Conservation (phyloP, 495 filamentous ascomycete genomes). For the Penicillium angulare region DNA sequence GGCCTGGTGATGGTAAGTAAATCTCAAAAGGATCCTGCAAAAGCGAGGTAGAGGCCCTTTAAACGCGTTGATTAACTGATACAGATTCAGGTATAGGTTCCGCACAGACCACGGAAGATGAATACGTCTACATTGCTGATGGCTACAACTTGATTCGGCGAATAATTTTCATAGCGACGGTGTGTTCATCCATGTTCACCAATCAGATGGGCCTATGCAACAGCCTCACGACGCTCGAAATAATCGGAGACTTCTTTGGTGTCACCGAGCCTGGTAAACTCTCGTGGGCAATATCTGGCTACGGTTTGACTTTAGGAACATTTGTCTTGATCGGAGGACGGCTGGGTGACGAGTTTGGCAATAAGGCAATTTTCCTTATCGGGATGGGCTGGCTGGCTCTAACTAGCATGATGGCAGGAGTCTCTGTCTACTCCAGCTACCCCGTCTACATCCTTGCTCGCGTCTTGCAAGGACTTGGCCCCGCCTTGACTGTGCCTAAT, state of each 20-base stretch:
- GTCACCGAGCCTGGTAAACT: background rate
- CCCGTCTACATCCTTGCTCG: conserved; percentile 54
- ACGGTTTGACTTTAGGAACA: conserved; percentile 55
- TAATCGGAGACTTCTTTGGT: background rate
- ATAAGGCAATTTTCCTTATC: conserved; percentile 45
- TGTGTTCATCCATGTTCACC: background rate
- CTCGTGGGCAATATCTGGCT: conserved; percentile 25
- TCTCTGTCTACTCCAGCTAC: background rate
- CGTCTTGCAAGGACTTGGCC: conserved; percentile 56
- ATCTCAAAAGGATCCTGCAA: no score
- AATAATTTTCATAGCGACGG: background rate
- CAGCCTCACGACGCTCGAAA: background rate
- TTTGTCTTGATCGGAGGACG: conserved; percentile 57
- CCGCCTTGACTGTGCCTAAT: conserved; percentile 56
- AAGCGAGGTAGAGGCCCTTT: no score
- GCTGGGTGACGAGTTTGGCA: conserved; percentile 52
- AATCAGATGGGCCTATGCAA: background rate
- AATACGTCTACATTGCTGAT: no score
- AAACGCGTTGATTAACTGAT: no score
- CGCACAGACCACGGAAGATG: no score
- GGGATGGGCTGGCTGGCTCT: background rate
- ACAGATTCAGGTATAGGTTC: no score
- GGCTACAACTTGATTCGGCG: no score
- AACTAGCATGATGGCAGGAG: background rate
- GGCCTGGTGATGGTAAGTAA: no score